phyloP scores from a whole-genome alignment of 2,329 filamentous ascomycete genomes.

The Penicillium concentricum region DNA sequence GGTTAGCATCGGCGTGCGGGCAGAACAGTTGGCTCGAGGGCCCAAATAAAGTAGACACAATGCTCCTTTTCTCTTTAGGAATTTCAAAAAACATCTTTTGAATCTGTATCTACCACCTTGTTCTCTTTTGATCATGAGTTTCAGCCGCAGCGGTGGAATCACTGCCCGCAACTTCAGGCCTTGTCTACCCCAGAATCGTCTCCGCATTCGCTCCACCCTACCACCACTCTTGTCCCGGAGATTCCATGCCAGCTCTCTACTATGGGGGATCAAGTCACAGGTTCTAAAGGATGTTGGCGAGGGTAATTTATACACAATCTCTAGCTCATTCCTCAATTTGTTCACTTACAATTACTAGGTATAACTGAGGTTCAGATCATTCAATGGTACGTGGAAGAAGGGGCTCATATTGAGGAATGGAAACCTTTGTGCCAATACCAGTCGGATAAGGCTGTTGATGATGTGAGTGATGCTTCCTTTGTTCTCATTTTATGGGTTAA shows the following conservation, averaged over 20 bases:
- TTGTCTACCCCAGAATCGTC: conserved; percentile 26
- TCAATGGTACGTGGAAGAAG: conserved; percentile 98
- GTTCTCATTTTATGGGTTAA: neutral
- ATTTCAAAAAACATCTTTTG: neutral
- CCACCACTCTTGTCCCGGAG: conserved; percentile 28
- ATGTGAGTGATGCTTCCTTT: conserved; percentile 41
- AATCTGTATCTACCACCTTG: neutral
- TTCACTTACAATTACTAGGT: conserved; percentile 54
- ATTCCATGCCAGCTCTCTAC: conserved; percentile 36
- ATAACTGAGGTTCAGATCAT: conserved; percentile 99
- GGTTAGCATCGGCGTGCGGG: conserved; percentile 25
- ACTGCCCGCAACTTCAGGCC: conserved; percentile 29
- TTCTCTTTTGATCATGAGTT: conserved; percentile 25
- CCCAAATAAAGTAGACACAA: conserved; percentile 18
- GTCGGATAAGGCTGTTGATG: conserved; percentile 83
- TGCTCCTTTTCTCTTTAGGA: conserved; percentile 7
- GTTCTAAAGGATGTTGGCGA: conserved; percentile 46
- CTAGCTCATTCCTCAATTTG: neutral
- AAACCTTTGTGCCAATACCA: conserved; percentile 97
- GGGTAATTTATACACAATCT: conserved; percentile 26
- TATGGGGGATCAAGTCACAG: conserved; percentile 41
- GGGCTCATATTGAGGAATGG: conserved; percentile 94
- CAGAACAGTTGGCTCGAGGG: conserved; percentile 1
- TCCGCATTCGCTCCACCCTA: conserved; percentile 27
- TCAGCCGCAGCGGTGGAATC: conserved; percentile 32